Percentiles rank a stretch among this genome's conserved stretches.
Evolutionary conservation across 768 basidiomycete genomes (phyloP).

Genomic region (Tulasnella sp.): DNA sequence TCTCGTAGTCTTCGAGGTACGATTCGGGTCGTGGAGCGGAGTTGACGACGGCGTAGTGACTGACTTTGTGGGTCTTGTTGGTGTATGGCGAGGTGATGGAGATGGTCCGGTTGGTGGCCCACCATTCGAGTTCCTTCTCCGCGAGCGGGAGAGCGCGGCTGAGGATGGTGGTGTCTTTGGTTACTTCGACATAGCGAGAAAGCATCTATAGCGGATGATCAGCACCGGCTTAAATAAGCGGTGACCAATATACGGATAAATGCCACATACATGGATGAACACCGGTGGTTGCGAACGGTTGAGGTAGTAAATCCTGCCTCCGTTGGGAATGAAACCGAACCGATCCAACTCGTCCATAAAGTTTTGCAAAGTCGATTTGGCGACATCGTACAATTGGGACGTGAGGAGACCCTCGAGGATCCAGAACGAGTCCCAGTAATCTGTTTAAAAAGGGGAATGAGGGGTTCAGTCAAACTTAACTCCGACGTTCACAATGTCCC

Average conservation of each 20-base stretch:
- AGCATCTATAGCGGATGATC: slow-evolving; percentile 60
- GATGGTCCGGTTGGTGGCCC: slow-evolving; percentile 67
- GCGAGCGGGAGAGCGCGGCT: slow-evolving; percentile 77
- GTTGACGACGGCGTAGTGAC: slow-evolving; percentile 74
- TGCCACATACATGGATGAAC: slow-evolving; percentile 67
- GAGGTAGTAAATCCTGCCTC: slow-evolving; percentile 87
- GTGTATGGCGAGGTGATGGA: slow-evolving; percentile 68
- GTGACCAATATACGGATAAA: no score
- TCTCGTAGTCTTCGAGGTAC: slow-evolving; percentile 62
- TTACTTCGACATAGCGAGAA: slow-evolving; percentile 69
- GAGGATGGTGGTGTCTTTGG: slow-evolving; percentile 72
- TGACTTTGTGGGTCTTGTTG: slow-evolving; percentile 60
- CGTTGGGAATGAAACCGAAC: slow-evolving; percentile 92
- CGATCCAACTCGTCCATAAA: slow-evolving; percentile 89
- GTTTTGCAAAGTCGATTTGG: slow-evolving; percentile 77
- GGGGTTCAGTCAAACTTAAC: no score
- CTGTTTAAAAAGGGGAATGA: slow-evolving; percentile 37
- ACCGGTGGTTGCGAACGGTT: slow-evolving; percentile 91
- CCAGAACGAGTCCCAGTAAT: slow-evolving; percentile 76
- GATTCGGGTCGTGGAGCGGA: slow-evolving; percentile 85
- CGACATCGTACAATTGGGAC: slow-evolving; percentile 68
- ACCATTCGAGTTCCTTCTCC: slow-evolving; percentile 82
- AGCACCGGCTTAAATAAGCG: no score
- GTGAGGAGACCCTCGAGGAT: slow-evolving; percentile 70
- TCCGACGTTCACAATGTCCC: no score